These are phyloP conservation scores for Sechiopsis laciniata DNA, from an alignment of 306 rosid genomes.

Conservation along the genomic window DNA sequence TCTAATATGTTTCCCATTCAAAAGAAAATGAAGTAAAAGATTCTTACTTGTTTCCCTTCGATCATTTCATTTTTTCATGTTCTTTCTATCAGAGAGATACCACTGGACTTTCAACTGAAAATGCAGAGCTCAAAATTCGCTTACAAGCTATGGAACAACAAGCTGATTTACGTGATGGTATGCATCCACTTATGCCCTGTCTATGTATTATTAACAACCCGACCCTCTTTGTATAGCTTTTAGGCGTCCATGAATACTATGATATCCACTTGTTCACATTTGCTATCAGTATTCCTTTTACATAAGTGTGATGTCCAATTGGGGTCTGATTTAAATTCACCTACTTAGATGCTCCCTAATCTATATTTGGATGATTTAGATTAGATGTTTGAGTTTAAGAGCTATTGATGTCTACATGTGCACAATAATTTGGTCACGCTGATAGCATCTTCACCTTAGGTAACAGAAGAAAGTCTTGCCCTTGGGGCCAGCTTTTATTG, in stretches of 20 bases:
- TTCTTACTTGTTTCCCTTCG: neutral
- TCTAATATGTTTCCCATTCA: neutral
- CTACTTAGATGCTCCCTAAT: conserved; percentile 4
- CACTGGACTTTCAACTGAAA: conserved; percentile 64
- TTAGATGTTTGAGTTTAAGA: conserved; percentile 10
- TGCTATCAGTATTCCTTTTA: neutral
- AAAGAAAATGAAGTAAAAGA: neutral
- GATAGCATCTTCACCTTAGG: conserved; percentile 1
- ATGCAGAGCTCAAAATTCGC: conserved; percentile 79
- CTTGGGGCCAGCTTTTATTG: neutral
- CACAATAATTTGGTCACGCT: neutral
- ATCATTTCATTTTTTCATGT: conserved; percentile 21
- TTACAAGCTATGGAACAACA: conserved; percentile 98
- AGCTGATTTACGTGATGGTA: conserved; percentile 90
- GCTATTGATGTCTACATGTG: conserved; percentile 12
- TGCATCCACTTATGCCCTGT: conserved; percentile 24
- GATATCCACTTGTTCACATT: neutral
- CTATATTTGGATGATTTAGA: neutral
- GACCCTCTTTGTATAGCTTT: conserved; percentile 2
- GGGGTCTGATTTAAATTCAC: conserved; percentile 13
- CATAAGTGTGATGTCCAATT: neutral
- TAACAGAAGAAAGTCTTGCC: conserved; percentile 6
- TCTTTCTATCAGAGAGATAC: conserved; percentile 73
- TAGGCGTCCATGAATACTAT: neutral
- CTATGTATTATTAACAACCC: neutral